phyloP scores from a whole-genome alignment of 1,284 basidiomycete species.

The Pascua guehoae region DNA sequence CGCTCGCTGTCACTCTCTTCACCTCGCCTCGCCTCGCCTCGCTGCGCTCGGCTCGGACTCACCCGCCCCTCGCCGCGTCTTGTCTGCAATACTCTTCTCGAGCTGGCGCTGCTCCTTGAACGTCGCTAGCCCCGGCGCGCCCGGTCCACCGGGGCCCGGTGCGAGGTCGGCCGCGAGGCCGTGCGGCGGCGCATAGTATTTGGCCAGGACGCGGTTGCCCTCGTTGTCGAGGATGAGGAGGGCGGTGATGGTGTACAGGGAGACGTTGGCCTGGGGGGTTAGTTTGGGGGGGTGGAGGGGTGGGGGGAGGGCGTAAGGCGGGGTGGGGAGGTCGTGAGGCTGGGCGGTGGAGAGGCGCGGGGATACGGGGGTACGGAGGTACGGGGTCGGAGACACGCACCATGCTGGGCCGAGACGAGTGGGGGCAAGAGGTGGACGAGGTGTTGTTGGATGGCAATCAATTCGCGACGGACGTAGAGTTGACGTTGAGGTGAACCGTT shows the following conservation, averaged over 20 bases:
- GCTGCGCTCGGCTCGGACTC: slow-evolving; percentile 34
- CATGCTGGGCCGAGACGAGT: slow-evolving; percentile 4
- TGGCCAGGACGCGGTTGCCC: slow-evolving; percentile 88
- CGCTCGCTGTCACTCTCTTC: no score
- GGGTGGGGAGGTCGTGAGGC: no score
- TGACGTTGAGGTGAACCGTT: no score
- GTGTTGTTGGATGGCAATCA: no score
- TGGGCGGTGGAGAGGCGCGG: no score
- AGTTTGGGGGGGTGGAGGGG: not conserved
- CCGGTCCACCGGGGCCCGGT: slow-evolving; percentile 40
- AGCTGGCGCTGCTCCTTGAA: slow-evolving; percentile 92
- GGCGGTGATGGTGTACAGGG: slow-evolving; percentile 77
- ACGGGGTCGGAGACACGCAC: not conserved
- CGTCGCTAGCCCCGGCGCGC: slow-evolving; percentile 51
- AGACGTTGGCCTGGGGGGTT: slow-evolving; percentile 62
- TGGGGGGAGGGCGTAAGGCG: not conserved
- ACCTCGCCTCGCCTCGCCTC: not conserved
- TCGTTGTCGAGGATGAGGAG: slow-evolving; percentile 92
- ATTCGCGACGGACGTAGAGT: no score
- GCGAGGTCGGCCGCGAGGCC: slow-evolving; percentile 54
- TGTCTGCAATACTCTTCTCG: slow-evolving; percentile 92
- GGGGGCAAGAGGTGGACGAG: no score
- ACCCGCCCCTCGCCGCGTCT: slow-evolving; percentile 89
- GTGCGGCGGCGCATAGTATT: slow-evolving; percentile 72
- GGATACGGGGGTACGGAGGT: not conserved